Evolutionary conservation across 2,329 filamentous ascomycete species (phyloP).

Genomic region (Diplodia intermedia): DNA sequence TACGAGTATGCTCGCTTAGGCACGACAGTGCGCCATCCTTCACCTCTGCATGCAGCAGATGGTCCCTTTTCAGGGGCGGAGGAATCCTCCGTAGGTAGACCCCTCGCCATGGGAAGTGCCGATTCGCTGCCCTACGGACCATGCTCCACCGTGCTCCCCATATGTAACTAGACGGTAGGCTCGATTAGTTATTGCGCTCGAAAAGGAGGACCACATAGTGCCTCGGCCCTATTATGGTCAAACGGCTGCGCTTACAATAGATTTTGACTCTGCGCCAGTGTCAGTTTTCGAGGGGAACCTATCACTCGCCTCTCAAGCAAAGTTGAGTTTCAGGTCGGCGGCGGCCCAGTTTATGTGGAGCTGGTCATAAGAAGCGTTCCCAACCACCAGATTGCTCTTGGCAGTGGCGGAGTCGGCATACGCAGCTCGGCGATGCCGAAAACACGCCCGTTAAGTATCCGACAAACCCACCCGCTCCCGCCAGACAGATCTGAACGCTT

Average conservation of each 20-base stretch:
- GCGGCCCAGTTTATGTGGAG: neutral
- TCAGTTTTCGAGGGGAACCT: neutral
- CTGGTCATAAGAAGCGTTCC: neutral
- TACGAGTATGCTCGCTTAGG: constrained; percentile 3
- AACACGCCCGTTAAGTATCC: neutral
- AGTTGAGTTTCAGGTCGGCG: neutral
- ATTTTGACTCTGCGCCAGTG: neutral
- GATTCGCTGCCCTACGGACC: neutral
- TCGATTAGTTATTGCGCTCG: neutral
- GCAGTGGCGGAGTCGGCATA: constrained; percentile 3
- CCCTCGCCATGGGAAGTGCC: neutral
- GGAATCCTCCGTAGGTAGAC: neutral
- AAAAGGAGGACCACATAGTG: neutral
- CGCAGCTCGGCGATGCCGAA: neutral
- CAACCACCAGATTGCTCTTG: neutral
- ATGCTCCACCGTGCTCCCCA: neutral
- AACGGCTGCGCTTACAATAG: neutral
- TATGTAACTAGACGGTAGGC: neutral
- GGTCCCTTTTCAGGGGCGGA: neutral
- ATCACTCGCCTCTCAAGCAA: neutral
- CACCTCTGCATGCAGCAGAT: neutral
- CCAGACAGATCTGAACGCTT: neutral
- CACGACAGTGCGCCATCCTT: neutral
- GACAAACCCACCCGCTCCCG: neutral
- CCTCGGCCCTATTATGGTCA: neutral